A percentile compares a stretch with the other conserved stretches of the same genome.
These are phyloP conservation scores for Botrytis hyacinthi DNA, from an alignment of 2,329 filamentous ascomycete species.

Conservation along the genomic window DNA sequence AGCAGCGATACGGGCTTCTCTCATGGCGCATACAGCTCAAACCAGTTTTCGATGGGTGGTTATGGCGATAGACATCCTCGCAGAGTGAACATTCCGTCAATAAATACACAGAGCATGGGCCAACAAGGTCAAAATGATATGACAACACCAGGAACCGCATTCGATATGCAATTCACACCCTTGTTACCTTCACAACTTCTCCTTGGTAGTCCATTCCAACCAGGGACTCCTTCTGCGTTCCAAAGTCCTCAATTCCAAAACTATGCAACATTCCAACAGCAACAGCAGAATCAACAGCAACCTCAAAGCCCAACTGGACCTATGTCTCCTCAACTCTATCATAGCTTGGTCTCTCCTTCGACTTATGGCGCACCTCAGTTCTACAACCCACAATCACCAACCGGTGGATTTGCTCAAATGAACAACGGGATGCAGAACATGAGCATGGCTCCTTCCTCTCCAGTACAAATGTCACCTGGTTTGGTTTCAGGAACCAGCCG, in stretches of 20 bases:
- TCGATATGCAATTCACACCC: constrained; percentile 98
- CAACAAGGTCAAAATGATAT: constrained; percentile 63
- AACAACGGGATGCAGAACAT: constrained; percentile 46
- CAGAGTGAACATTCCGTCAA: constrained; percentile 81
- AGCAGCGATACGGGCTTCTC: constrained; percentile 87
- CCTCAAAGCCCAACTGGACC: constrained; percentile 74
- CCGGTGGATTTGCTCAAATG: constrained; percentile 60
- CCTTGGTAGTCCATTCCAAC: constrained; percentile 94
- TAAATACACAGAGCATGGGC: constrained; percentile 76
- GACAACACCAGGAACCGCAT: constrained; percentile 81
- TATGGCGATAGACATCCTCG: constrained; percentile 86
- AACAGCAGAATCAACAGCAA: constrained; percentile 45
- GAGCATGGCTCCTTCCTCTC: constrained; percentile 63
- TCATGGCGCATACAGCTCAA: constrained; percentile 86
- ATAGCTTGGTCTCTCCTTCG: constrained; percentile 81
- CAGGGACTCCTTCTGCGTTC: constrained; percentile 86
- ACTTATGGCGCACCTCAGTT: constrained; percentile 79
- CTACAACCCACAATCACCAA: constrained; percentile 82
- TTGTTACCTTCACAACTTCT: constrained; percentile 91
- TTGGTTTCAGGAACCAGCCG: constrained; percentile 88
- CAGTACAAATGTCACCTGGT: constrained; percentile 73
- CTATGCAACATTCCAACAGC: constrained; percentile 72
- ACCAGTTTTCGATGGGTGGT: constrained; percentile 66
- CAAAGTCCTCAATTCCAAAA: constrained; percentile 88
- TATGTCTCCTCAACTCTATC: constrained; percentile 80